These are phyloP conservation scores for Didymella exigua DNA, from an alignment of 2,329 filamentous ascomycete genomes.

Conservation along the genomic window DNA sequence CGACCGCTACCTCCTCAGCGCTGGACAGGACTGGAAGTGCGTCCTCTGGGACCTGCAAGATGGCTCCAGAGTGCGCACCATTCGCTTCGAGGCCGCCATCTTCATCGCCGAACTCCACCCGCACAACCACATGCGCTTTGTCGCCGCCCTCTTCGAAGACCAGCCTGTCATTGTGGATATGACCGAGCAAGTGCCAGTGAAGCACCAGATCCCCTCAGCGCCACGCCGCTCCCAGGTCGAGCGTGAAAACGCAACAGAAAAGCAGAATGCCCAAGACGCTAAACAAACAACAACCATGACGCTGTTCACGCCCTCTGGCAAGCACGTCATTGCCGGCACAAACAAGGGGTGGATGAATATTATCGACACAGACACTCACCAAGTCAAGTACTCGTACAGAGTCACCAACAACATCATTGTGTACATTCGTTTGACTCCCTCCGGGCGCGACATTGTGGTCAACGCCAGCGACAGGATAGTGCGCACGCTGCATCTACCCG, in stretches of 20 bases:
- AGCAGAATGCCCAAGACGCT: conserved; percentile 87
- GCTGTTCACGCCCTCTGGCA: conserved; percentile 82
- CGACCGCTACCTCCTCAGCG: conserved; percentile 87
- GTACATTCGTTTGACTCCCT: conserved; percentile 80
- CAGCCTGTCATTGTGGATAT: conserved; percentile 88
- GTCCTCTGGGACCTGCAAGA: conserved; percentile 91
- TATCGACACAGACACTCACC: conserved; percentile 79
- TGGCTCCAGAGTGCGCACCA: conserved; percentile 74
- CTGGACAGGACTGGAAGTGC: conserved; percentile 95
- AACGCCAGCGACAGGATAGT: conserved; percentile 96
- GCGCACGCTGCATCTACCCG: conserved; percentile 86
- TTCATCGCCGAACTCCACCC: conserved; percentile 97
- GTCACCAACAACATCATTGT: conserved; percentile 88
- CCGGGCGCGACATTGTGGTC: conserved; percentile 84
- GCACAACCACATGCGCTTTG: conserved; percentile 82
- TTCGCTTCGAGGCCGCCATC: conserved; percentile 89
- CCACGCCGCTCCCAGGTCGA: conserved; percentile 76
- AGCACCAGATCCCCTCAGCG: conserved; percentile 78
- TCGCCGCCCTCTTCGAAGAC: conserved; percentile 92
- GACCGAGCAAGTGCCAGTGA: conserved; percentile 70
- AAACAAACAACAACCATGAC: conserved; percentile 95
- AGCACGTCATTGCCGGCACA: conserved; percentile 89
- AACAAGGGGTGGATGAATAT: conserved; percentile 97
- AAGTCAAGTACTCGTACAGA: conserved; percentile 87
- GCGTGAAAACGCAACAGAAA: conserved; percentile 75